Percentiles rank a stretch among this genome's conserved stretches.
These are phyloP conservation scores for Acanthamoeba quina DNA, from an alignment of 208 protist species.

Conservation along the genomic window DNA sequence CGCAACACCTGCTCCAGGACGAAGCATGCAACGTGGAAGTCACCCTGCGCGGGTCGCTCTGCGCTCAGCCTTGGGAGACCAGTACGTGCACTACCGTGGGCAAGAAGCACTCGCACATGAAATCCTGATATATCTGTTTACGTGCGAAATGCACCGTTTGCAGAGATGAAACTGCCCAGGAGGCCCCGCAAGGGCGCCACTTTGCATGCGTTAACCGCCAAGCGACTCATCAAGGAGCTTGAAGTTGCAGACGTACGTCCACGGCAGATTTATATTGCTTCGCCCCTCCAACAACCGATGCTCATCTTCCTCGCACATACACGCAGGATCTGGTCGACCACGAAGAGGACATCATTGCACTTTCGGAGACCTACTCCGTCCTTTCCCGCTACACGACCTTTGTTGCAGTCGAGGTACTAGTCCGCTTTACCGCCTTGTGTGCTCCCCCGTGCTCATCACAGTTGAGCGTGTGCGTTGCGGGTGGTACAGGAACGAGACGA, in stretches of 20 bases:
- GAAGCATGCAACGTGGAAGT: neutral
- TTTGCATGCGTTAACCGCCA: neutral
- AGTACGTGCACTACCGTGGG: neutral
- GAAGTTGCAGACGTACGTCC: neutral
- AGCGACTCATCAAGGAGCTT: neutral
- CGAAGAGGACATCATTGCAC: neutral
- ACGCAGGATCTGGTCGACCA: neutral
- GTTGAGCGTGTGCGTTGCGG: neutral
- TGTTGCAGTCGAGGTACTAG: slow-evolving; percentile 70
- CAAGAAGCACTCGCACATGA: neutral
- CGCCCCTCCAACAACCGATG: neutral
- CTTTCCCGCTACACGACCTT: slow-evolving; percentile 81
- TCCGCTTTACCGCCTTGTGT: neutral
- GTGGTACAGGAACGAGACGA: slow-evolving; percentile 34
- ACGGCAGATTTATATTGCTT: neutral
- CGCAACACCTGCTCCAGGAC: neutral
- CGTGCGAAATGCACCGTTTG: neutral
- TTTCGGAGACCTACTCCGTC: slow-evolving; percentile 58
- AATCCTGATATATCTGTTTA: neutral
- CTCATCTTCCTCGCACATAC: neutral
- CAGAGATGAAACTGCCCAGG: neutral
- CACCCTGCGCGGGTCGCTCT: neutral
- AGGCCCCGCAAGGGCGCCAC: neutral
- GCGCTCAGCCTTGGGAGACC: neutral
- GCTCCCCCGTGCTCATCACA: neutral